Conservation (phyloP, 768 basidiomycete genomes). For the Russula olivacea region DNA sequence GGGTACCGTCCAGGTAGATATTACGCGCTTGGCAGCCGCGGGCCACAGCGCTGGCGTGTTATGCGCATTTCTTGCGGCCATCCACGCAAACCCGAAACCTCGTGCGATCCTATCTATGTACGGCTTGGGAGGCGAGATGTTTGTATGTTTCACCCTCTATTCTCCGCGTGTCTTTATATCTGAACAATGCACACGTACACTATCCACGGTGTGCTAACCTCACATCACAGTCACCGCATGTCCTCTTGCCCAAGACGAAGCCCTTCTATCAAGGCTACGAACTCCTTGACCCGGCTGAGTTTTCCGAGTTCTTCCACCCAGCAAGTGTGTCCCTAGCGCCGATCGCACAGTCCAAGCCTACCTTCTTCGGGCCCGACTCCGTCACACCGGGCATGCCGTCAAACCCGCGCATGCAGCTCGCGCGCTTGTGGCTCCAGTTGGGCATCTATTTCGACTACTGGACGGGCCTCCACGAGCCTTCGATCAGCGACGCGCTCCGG, state of each 20-base stretch:
- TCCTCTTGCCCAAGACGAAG: conserved; percentile 42
- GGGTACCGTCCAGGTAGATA: conserved; percentile 34
- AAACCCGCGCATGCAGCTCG: conserved; percentile 55
- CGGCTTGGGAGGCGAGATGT: conserved; percentile 56
- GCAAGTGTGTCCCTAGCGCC: conserved; percentile 28
- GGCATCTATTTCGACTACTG: conserved; percentile 55
- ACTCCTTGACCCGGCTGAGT: conserved; percentile 45
- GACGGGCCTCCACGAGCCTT: conserved; percentile 40
- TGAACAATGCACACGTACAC: neutral
- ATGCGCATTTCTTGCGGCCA: conserved; percentile 57
- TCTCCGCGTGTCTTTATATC: neutral
- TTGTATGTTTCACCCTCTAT: conserved; percentile 32
- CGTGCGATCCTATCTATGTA: conserved; percentile 53
- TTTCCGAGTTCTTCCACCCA: conserved; percentile 45
- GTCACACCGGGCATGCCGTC: conserved; percentile 54
- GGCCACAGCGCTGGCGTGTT: conserved; percentile 58
- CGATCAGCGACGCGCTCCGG: conserved; percentile 43
- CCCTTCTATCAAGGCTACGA: conserved; percentile 53
- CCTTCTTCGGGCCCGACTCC: conserved; percentile 42
- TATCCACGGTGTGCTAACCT: neutral
- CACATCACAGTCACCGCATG: conserved; percentile 43
- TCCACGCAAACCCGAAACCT: conserved; percentile 48
- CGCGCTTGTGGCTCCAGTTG: conserved; percentile 53
- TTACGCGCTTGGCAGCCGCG: conserved; percentile 42
- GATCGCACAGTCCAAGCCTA: conserved; percentile 41